Base-by-base conservation (phyloP, 2,329 filamentous ascomycete species). In the Hypoxylon rubiginosum region DNA sequence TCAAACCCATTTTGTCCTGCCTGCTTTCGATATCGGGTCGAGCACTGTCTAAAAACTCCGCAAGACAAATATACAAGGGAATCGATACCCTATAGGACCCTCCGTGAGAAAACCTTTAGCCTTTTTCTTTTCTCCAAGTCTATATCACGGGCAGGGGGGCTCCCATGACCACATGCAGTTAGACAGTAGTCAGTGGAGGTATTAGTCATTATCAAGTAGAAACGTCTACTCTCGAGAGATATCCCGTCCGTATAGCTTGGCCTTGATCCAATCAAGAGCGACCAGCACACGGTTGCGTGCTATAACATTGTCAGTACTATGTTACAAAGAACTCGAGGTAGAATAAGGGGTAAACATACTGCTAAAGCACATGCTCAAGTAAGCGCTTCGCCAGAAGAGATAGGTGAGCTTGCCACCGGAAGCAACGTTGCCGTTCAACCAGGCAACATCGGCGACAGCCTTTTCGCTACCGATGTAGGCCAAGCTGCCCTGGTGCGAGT, bases 341-440 rank as follows among this genome's bases (percentile, higher is more conserved):
- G 32, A 11, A 21, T 17, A 30, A 19, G 36, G 54, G 52, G 19
- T 34, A 65, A 72, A 92, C 93, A 90, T 88, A 96, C 93, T 94
- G 90, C 94, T 98, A 82, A 99, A 99, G 89, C 95, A 97, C 96
- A 99, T 99, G 86, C 93, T 97, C 80, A 99, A 85, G 82, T 99
- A 99, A 59, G 95, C 96, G 78, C 92, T 97, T 79, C 94, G 89
- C 96, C 96, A 99, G 89, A 99, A 99, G 73, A 97, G 88, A 84
- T 97, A 99, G 61, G 96, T 99, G 82, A 98, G 85, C 75, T 91
- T 93, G 78, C 96, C 96, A 78, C 95, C 96, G 49, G 91, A 93
- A 67, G 96, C 95, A 74, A 99, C 88, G 84, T 98, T 99, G 72
- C 96, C 96, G 76, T 96, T 97, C 84, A 97, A 90, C 95, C 96